Evolutionary conservation across 495 filamentous ascomycete species (phyloP).

Genomic region (Astrothelium macrocarpum): DNA sequence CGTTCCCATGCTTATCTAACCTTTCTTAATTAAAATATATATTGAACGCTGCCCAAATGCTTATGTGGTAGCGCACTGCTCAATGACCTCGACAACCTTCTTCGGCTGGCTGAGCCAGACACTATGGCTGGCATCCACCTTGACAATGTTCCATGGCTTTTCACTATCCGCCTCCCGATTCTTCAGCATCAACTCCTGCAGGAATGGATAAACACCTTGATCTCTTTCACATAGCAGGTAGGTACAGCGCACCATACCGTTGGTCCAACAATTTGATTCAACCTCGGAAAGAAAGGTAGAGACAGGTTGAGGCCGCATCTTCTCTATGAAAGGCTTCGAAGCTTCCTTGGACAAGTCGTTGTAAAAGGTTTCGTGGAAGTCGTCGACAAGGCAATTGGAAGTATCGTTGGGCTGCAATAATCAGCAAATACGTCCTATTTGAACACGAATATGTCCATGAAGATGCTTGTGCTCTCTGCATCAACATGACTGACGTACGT

Average conservation of each 20-base stretch:
- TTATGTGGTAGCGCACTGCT: neutral
- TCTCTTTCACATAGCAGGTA: neutral
- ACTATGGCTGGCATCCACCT: neutral
- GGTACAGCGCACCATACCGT: neutral
- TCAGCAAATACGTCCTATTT: neutral
- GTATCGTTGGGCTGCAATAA: neutral
- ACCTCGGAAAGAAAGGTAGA: neutral
- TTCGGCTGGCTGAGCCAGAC: neutral
- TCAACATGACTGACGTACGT: neutral
- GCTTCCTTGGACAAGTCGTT: neutral
- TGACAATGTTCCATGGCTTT: neutral
- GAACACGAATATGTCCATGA: too few species aligned
- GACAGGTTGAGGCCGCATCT: neutral
- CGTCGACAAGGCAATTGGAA: neutral
- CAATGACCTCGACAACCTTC: neutral
- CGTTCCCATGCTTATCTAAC: too few species aligned
- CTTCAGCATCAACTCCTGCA: neutral
- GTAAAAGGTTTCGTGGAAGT: neutral
- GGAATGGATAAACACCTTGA: neutral
- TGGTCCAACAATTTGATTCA: neutral
- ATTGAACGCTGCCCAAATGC: too few species aligned
- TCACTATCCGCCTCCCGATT: neutral
- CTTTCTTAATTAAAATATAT: too few species aligned
- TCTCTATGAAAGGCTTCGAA: neutral
- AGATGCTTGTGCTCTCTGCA: too few species aligned